These are phyloP conservation scores for Melaleuca alternifolia DNA, from an alignment of 345 rosid genomes.

Conservation along the genomic window DNA sequence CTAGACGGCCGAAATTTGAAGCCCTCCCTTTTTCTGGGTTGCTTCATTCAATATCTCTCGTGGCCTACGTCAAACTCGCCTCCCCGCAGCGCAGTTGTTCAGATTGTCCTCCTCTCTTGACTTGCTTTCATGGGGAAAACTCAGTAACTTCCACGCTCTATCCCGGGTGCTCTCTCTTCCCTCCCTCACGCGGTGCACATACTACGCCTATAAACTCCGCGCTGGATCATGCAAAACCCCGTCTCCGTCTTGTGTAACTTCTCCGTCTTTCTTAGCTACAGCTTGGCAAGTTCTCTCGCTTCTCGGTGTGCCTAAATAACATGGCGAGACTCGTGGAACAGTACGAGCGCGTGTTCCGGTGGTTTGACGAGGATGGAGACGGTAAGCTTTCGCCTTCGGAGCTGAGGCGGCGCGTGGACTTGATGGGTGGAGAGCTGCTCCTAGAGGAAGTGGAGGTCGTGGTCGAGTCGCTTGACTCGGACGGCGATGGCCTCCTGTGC, in stretches of 20 bases:
- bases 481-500: conserved; percentile 37
- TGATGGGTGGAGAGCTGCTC: neutral
- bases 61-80: neutral
- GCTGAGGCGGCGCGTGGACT: neutral
- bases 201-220: neutral
- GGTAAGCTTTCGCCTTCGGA: conserved; percentile 39
- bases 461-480: conserved; percentile 19
- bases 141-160: neutral
- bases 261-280: neutral
- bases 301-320: neutral
- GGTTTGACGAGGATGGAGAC: conserved; percentile 1
- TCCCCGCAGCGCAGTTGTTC: neutral
- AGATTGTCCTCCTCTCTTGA: neutral
- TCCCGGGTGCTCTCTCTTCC: neutral
- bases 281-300: neutral
- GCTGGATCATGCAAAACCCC: neutral
- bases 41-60: neutral
- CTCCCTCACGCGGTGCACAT: neutral
- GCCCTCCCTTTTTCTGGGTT: neutral
- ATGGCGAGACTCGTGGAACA: neutral
- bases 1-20: neutral
- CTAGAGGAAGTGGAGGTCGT: conserved; percentile 18
- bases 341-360: conserved; percentile 10
- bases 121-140: neutral
- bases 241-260: neutral